These are phyloP conservation scores for Ziziphus jujuba DNA, from an alignment of 306 rosid genomes.

Conservation along the genomic window DNA sequence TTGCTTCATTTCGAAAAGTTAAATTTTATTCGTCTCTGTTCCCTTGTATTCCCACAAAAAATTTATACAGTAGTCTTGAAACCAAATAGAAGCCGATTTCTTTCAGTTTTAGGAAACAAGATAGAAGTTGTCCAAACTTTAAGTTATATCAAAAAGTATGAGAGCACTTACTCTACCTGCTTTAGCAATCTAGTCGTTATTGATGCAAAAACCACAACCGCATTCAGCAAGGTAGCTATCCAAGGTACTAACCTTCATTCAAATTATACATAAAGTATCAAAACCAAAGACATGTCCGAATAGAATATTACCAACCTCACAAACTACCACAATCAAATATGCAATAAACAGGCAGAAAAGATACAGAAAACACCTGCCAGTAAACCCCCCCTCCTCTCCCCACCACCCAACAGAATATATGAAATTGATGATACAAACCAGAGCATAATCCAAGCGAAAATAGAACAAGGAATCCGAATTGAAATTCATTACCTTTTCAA, in stretches of 20 bases:
- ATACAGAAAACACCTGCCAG: not conserved
- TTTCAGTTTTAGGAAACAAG: no score
- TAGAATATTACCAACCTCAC: not conserved
- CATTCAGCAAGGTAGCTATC: not conserved
- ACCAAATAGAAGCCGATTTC: no score
- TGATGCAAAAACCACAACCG: not conserved
- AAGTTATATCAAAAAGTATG: no score
- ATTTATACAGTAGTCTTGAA: no score
- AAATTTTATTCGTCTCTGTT: no score
- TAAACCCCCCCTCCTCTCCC: no score
- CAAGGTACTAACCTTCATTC: not conserved
- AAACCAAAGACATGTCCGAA: not conserved
- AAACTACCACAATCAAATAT: not conserved
- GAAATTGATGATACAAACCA: not conserved
- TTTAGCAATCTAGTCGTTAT: not conserved
- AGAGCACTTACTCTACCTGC: no score
- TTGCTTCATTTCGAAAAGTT: no score
- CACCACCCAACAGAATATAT: not conserved
- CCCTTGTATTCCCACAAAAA: no score
- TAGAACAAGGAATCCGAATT: slow-evolving; percentile 36
- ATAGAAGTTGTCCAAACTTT: no score
- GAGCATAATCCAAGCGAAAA: slow-evolving; percentile 1
- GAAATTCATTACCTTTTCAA: slow-evolving; percentile 34
- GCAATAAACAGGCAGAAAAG: not conserved
- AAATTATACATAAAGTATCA: not conserved